A percentile compares a stretch with the other conserved stretches of the same genome.
phyloP scores from a whole-genome alignment of 2,329 filamentous ascomycete species.

The Cryphonectria nitschkei region DNA sequence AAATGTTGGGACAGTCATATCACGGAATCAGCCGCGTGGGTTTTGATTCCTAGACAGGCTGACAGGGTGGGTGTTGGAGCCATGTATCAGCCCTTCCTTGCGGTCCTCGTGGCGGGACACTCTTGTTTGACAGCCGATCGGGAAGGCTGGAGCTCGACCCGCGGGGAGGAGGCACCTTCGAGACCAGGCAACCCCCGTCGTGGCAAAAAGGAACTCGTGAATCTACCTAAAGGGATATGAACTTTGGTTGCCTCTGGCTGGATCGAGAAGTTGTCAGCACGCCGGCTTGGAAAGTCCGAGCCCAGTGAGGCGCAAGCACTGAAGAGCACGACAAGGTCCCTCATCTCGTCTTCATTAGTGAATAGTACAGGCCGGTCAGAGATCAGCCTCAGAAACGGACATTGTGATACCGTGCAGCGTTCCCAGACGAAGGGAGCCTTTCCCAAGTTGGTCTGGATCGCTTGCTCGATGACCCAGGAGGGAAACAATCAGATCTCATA shows the following conservation, averaged over 20 bases:
- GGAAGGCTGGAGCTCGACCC: conserved; percentile 4
- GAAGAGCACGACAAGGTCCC: background rate
- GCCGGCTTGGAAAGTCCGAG: background rate
- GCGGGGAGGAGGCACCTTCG: conserved; percentile 3
- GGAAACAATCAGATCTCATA: background rate
- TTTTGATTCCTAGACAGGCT: background rate
- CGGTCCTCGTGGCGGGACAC: background rate
- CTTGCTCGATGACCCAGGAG: conserved; percentile 12
- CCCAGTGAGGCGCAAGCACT: background rate
- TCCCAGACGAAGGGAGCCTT: conserved; percentile 21
- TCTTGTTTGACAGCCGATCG: background rate
- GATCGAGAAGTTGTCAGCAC: background rate
- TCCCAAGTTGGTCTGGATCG: conserved; percentile 18
- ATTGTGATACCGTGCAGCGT: background rate
- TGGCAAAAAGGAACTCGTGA: background rate
- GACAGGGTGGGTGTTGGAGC: background rate
- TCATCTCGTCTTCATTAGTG: background rate
- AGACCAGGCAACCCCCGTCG: background rate
- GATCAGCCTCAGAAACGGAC: background rate
- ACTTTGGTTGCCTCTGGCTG: background rate
- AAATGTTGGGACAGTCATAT: conserved; percentile 3
- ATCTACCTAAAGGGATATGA: background rate
- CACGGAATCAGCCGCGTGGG: conserved; percentile 6
- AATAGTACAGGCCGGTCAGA: background rate
- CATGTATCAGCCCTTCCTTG: conserved; percentile 1